phyloP scores from a whole-genome alignment of 1,284 basidiomycete species.

The Cerrena zonata region DNA sequence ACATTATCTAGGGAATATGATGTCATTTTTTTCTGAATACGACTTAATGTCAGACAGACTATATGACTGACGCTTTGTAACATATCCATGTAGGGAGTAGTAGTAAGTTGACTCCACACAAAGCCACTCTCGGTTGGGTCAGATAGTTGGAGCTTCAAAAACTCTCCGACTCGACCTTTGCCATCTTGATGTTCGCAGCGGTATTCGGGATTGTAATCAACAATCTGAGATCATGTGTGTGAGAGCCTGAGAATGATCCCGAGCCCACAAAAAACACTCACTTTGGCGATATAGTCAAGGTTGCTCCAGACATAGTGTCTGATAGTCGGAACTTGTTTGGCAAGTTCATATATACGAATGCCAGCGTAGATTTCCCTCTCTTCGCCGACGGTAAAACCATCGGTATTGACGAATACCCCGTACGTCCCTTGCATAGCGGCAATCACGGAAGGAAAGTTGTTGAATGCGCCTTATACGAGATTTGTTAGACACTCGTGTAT shows the following conservation, averaged over 20 bases:
- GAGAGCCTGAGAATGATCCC: not conserved
- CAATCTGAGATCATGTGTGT: conserved; percentile 9
- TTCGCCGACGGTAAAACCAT: conserved; percentile 42
- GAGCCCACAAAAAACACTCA: conserved; percentile 17
- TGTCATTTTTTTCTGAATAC: too few relatives aligned
- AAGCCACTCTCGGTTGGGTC: conserved; percentile 30
- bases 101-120: conserved; percentile 28
- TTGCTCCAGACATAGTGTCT: conserved; percentile 41
- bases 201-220: conserved; percentile 24
- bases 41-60: too few relatives aligned
- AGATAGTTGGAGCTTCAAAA: conserved; percentile 37
- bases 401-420: conserved; percentile 42
- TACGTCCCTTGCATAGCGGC: conserved; percentile 38
- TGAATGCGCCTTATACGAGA: conserved; percentile 9
- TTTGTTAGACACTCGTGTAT: too few relatives aligned
- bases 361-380: conserved; percentile 38
- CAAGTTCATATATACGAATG: conserved; percentile 40
- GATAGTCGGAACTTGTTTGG: conserved; percentile 32
- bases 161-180: conserved; percentile 43
- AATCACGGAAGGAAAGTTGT: conserved; percentile 27
- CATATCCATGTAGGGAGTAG: conserved; percentile 33
- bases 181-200: conserved; percentile 35
- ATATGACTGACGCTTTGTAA: conserved; percentile 26
- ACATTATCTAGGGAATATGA: conserved; percentile 18
- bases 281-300: conserved; percentile 40